A percentile compares a stretch with the other conserved stretches of the same genome.
phyloP scores from a whole-genome alignment of 306 rosid genomes.

The Lupinus albus region DNA sequence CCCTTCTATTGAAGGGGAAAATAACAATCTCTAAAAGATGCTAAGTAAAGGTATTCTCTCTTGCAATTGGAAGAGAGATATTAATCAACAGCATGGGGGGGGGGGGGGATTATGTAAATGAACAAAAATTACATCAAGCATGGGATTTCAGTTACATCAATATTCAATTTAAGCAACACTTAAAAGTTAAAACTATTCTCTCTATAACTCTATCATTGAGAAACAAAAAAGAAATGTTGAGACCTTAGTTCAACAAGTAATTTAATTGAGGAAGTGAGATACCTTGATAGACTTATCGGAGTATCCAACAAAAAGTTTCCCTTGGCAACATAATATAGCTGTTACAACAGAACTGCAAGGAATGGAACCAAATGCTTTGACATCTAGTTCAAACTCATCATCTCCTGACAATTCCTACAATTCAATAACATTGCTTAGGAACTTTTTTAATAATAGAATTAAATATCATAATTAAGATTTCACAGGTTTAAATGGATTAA shows the following conservation, averaged over 20 bases:
- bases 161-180: conserved; percentile 28
- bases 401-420: conserved; percentile 75
- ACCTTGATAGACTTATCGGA: conserved; percentile 77
- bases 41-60: conserved; percentile 17
- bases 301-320: conserved; percentile 75
- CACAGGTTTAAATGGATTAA: conserved; percentile 20
- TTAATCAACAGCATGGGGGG: conserved; percentile 9
- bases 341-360: conserved; percentile 64
- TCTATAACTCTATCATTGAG: conserved; percentile 20
- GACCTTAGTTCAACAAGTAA: conserved; percentile 19
- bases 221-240: not conserved
- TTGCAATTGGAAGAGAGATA: conserved; percentile 18
- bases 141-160: conserved; percentile 5
- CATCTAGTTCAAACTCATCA: conserved; percentile 66
- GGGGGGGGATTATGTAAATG: conserved; percentile 4
- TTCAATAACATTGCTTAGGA: conserved; percentile 31
- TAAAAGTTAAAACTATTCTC: conserved; percentile 20
- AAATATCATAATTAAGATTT: conserved; percentile 26
- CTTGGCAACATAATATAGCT: conserved; percentile 70
- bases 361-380: conserved; percentile 62
- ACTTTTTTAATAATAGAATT: conserved; percentile 26
- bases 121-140: conserved; percentile 23
- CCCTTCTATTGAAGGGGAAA: not conserved
- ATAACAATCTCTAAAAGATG: not conserved
- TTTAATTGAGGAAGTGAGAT: conserved; percentile 25